phyloP scores from a whole-genome alignment of 495 filamentous ascomycete species.

The Penicillium pulvis region DNA sequence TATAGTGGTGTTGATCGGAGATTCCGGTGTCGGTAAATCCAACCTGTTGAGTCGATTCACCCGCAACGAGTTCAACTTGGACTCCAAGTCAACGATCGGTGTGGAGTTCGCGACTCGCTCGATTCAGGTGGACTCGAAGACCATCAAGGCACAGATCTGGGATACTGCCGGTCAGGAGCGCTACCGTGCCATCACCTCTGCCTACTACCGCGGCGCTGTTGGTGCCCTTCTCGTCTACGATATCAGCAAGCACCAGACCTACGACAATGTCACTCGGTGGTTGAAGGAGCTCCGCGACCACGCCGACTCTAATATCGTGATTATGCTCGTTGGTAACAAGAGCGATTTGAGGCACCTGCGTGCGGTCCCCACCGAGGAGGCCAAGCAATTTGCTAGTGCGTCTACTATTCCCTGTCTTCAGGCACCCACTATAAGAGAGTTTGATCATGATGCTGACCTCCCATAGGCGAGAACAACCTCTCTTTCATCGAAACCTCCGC shows the following conservation, averaged over 20 bases:
- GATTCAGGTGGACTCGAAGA: conserved; percentile 99
- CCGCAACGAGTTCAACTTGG: conserved; percentile 99
- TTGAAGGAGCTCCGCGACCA: conserved; percentile 98
- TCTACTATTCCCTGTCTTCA: conserved; percentile 5
- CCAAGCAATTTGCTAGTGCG: conserved; percentile 97
- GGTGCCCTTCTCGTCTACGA: conserved; percentile 98
- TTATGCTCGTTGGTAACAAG: conserved; percentile 99
- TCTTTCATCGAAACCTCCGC: conserved; percentile 95
- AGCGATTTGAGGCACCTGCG: conserved; percentile 98
- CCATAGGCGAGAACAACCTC: conserved; percentile 35
- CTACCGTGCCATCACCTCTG: conserved; percentile 98
- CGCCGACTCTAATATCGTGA: conserved; percentile 98
- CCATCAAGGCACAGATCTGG: conserved; percentile 99
- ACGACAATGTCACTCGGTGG: conserved; percentile 99
- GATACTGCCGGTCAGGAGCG: conserved; percentile 99
- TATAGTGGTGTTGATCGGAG: conserved; percentile 95
- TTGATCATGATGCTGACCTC: conserved; percentile 11
- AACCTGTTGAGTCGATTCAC: conserved; percentile 99
- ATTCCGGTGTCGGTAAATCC: conserved; percentile 99
- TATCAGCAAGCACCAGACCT: conserved; percentile 99
- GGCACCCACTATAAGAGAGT: background rate
- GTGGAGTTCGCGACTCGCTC: conserved; percentile 99
- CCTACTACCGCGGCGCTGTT: conserved; percentile 97
- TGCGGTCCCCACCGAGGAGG: conserved; percentile 97
- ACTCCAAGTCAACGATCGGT: conserved; percentile 99